Evolutionary conservation across 2,329 filamentous ascomycete genomes (phyloP), one percentile per base, ranked within the genome.

Genomic region (Talaromyces sp.): DNA sequence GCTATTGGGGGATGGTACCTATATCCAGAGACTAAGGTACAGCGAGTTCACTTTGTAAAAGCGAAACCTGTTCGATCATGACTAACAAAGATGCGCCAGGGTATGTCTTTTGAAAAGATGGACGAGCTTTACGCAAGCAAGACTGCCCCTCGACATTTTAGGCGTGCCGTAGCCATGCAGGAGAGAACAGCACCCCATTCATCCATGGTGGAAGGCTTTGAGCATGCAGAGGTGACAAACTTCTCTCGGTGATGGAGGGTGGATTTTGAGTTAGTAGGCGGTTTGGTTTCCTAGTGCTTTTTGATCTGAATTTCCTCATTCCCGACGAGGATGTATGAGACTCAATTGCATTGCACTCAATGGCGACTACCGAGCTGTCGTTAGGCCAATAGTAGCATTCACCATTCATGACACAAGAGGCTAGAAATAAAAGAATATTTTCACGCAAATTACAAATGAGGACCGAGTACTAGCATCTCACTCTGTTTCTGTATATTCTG

Each of bases 121-220:
- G 55, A 57, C 39, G 55, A 57, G 55, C 55, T 57, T 57, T 57
- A 57, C 55, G 55, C 55, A 49, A 57, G 39, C 39, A 57, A n/a
- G 36, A 49, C 55, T 8, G 39, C 55, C 15, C 55, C 55, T 57
- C 55, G 55, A 32, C 55, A 47, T 32, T 57, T 57, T 30, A 49
- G 39, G 22, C 39, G 55, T 30, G 55, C 39, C 22, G n/a, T 57
- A 22, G 19, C 55, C 55, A 19, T 22, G 55, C 39, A 49, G 55
- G 55, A 19, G 10, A 22, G n/a, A 19, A 49, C 33, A 57, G 27
- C 27, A 13, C 55, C 39, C 39, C n/a, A 44, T 30, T 8, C 19
- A 44, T 42, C 9, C 36, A 57, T 36, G 47, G 55, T 47, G 30
- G 36, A 57, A 57, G 36, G 55, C 55, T 44, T 17, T 13, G 44